Evolutionary conservation across 345 rosid species (phyloP), one percentile per base, ranked within the genome.

Genomic region (Linum lewisii): DNA sequence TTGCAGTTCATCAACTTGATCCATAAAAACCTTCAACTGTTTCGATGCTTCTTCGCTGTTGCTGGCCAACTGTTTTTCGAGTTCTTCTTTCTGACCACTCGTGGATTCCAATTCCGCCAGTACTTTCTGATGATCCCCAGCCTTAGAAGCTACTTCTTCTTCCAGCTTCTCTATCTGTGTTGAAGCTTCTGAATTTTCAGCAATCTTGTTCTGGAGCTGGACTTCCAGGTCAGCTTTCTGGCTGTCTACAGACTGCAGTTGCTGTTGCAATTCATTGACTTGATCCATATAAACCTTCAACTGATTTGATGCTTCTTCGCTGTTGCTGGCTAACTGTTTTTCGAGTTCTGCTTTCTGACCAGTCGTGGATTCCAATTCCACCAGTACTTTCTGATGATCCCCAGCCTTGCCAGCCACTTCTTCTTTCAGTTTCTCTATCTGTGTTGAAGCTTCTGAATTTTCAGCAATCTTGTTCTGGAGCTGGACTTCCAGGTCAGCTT

Each of bases 401-500:
- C 51, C 63, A 21, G 57, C 42, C 59, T 65, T 69, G 63, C 69
- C 56, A 13, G 50, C 24, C 45, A 64, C 21, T 34, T 70, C 72
- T 53, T 67, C 76, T 60, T 68, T 68, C 64, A 68, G 34, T 15
- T 61, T 73, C 59, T 71, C 73, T 19, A 57, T 71, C 57, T 64
- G 69, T 59, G 66, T 69, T 71, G 66, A 7, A 66, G 61, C 63
- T 50, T 79, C 87, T 51, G 86, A 78, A 57, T 78, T 75, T 70
- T 81, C 86, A 62, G 59, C 64, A 21, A 74, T 67, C 74, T 73
- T 87, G n/a, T 65, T 72, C 68, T 77, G 80, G 63, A 81, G 82
- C 58, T 85, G 80, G 52, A 68, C 62, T 60, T 79, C 82, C 19
- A 79, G 63, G 56, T 77, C 86, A 57, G 78, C 78, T 73, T 72